phyloP scores from a whole-genome alignment of 495 filamentous ascomycete genomes.

The Annulohypoxylon maeteangense region DNA sequence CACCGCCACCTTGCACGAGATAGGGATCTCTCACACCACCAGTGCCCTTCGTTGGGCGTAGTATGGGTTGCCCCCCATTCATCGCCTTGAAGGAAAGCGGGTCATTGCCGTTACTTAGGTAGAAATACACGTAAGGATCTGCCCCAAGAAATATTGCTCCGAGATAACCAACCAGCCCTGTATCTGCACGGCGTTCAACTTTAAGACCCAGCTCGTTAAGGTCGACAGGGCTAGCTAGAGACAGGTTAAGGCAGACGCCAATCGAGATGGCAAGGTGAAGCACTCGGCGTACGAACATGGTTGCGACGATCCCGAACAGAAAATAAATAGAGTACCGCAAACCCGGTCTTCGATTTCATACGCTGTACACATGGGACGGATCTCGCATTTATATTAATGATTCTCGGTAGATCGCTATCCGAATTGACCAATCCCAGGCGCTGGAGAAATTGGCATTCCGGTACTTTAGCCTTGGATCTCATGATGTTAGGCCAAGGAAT shows the following conservation, averaged over 20 bases:
- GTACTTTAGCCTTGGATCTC: slow-evolving; percentile 27
- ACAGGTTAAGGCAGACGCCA: slow-evolving; percentile 17
- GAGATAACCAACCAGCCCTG: slow-evolving; percentile 58
- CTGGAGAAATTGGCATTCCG: slow-evolving; percentile 18
- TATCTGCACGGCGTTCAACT: slow-evolving; percentile 48
- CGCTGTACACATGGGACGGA: background rate
- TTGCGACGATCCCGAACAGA: slow-evolving; percentile 5
- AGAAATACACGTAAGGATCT: slow-evolving; percentile 65
- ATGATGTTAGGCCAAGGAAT: slow-evolving; percentile 3
- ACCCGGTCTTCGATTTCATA: slow-evolving; percentile 14
- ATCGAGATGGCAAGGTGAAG: slow-evolving; percentile 30
- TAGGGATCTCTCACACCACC: slow-evolving; percentile 62
- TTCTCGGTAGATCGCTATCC: slow-evolving; percentile 36
- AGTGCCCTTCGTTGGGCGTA: slow-evolving; percentile 62
- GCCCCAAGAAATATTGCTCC: slow-evolving; percentile 65
- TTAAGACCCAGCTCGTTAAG: slow-evolving; percentile 31
- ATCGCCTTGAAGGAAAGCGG: slow-evolving; percentile 58
- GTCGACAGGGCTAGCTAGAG: slow-evolving; percentile 36
- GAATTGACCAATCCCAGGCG: slow-evolving; percentile 30
- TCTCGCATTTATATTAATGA: slow-evolving; percentile 34
- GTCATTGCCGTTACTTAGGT: slow-evolving; percentile 63
- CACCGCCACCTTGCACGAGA: slow-evolving; percentile 59
- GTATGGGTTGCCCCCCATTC: slow-evolving; percentile 59
- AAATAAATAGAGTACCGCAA: slow-evolving; percentile 17
- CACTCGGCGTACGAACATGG: slow-evolving; percentile 29